Percentiles rank a stretch among this genome's conserved stretches.
Conservation (phyloP, 2,329 filamentous ascomycete species). For the Aspergillus brunneoviolaceus region DNA sequence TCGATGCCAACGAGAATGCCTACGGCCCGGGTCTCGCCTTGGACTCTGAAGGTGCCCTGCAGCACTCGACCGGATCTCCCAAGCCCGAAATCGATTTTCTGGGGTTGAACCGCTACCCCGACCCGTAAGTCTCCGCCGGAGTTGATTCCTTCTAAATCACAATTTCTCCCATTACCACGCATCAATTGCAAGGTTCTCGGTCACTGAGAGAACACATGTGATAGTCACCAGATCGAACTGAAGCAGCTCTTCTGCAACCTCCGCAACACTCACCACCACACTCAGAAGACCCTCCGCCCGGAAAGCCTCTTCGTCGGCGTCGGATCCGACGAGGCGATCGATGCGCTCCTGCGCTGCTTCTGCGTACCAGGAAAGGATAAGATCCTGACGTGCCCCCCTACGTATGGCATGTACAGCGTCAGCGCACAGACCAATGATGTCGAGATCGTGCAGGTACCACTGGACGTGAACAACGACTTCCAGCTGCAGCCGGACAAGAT, state of each 20-base stretch:
- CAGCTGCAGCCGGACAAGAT: conserved; percentile 71
- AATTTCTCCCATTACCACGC: not conserved
- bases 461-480: conserved; percentile 71
- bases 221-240: conserved; percentile 74
- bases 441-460: conserved; percentile 78
- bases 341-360: conserved; percentile 89
- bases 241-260: conserved; percentile 85
- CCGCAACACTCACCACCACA: conserved; percentile 80
- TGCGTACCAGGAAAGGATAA: conserved; percentile 83
- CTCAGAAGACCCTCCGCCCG: conserved; percentile 68
- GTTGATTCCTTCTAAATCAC: not conserved
- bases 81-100: conserved; percentile 70
- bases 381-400: conserved; percentile 92
- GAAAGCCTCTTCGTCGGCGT: conserved; percentile 92
- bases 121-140: conserved; percentile 57
- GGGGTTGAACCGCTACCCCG: conserved; percentile 89
- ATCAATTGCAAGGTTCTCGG: not conserved
- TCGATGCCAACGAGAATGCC: conserved; percentile 98
- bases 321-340: conserved; percentile 94
- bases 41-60: conserved; percentile 48
- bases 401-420: conserved; percentile 97
- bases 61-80: conserved; percentile 40
- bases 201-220: not conserved
- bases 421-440: conserved; percentile 94
- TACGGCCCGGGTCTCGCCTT: conserved; percentile 76